Conservation (phyloP, 106 monocot genomes). For the Amphibolis antarctica region DNA sequence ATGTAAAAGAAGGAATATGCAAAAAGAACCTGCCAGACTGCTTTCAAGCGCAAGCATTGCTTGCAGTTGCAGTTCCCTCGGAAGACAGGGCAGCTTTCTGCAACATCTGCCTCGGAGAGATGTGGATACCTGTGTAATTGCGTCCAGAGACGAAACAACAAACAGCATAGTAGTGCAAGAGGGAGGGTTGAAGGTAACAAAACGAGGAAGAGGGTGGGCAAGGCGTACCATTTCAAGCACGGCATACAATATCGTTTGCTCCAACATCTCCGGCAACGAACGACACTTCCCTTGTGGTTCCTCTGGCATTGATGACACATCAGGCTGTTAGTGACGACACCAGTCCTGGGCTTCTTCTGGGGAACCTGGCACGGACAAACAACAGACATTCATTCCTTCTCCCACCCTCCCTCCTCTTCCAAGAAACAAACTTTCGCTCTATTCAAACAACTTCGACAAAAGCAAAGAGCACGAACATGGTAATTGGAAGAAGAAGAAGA, state of each 20-base stretch:
- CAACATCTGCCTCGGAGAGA: constrained; percentile 11
- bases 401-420: no score
- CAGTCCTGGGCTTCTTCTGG: neutral
- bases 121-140: constrained; percentile 21
- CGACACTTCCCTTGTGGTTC: constrained; percentile 29
- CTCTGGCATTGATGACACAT: constrained; percentile 39
- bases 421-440: no score
- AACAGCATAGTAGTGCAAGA: no score
- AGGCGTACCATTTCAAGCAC: constrained; percentile 21
- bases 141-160: no score
- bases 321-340: neutral
- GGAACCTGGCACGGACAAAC: no score
- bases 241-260: constrained; percentile 24
- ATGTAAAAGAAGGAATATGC: neutral
- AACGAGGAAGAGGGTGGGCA: neutral
- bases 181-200: neutral
- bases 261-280: constrained; percentile 9
- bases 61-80: constrained; percentile 24
- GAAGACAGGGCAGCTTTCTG: constrained; percentile 17
- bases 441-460: no score
- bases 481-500: no score
- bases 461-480: no score
- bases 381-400: no score
- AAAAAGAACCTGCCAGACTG: constrained; percentile 7
- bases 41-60: constrained; percentile 10